Evolutionary conservation across 371 early-diverging fungal genomes (phyloP), one percentile per base, ranked within the genome.

Genomic region (Mucor lusitanicus): DNA sequence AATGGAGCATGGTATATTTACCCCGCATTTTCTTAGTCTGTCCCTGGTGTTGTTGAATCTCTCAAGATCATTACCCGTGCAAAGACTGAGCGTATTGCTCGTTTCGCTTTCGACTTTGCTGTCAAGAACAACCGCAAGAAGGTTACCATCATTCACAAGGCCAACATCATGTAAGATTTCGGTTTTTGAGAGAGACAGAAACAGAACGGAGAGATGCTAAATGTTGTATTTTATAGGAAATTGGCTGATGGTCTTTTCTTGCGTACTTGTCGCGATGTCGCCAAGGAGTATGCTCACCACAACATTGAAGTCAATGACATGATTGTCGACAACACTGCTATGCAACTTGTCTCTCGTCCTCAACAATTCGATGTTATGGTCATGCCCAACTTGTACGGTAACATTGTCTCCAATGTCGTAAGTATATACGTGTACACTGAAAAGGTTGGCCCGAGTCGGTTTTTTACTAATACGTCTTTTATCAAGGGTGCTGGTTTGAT

Each of bases 131-230:
- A 87, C 77, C 90, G 98, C 72, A 97, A 98, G 92, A 94, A 93
- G 88, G 96, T 98, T 59, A 97, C 98, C n/a, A 90, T 91, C 74
- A 92, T 98, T 70, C 99, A 98, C 92, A 98, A 98, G 89, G 99
- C 99, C 78, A 98, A 98, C 86, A 98, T 98, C 83, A 98, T 98
- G 98, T 90, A 81, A 64, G 83, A 73, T 19, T 40, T 25, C n/a
- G 15, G 5, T 54, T 11, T 21, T 9, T n/a, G 11, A 27, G 37
- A 19, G 15, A 2, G 48, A 3, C 33, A 33, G 33, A 33, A 8
- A 33, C 1, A 33, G 33, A 33, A 17, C 6, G 23, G 15, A 46
- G 12, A 21, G 23, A 39, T 32, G 13, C 25, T 65, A 3, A 39
- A 63, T 54, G 17, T 33, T 33, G 7, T 23, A 59, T 56, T 30